Evolutionary conservation across 2,329 filamentous ascomycete genomes (phyloP), one percentile per base, ranked within the genome.

Genomic region (Plenodomus lindquistii): DNA sequence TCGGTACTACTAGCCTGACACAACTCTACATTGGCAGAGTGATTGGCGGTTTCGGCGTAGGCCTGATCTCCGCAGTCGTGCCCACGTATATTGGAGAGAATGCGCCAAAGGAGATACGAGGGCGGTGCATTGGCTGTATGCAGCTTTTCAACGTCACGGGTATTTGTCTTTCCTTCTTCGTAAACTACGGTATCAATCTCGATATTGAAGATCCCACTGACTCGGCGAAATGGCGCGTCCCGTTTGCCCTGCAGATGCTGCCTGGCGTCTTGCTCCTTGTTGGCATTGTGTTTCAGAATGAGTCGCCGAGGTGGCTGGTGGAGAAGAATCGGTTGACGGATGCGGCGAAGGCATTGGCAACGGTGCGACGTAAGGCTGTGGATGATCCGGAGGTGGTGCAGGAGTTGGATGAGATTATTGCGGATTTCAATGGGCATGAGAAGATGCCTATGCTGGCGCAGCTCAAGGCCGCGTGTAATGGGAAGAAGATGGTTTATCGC

Each of bases 291-390:
- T 81, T 81, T 63, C 72, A 80, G 38, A 79, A 79, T 44, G 79
- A 81, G 49, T 78, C 74, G 2, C 78, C 80, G 1, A 75, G 79
- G 16, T 82, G 78, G 78, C 72, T 81, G n/a, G 75, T 79, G n/a
- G 76, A 78, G 57, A 77, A 81, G 67, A 76, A 76, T 45, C 73
- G 74, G 2, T 64, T 75, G 16, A 66, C 74, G 4, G 75, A 78
- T 17, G 79, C 79, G 1, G 70, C 67, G 7, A 65, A 67, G 43
- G 72, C 73, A 17, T 62, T 78, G 29, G 67, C 75, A 1, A 59
- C 57, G 6, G 73, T 77, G 2, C 72, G 75, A 4, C 58, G 62
- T 22, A 71, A 67, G 52, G 42, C 67, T 2, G 48, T 67, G 3
- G 69, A 75, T 7, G 66, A 75, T 31, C 45, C 60, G 0, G 62